phyloP scores from a whole-genome alignment of 352 stramenopile genomes.

The Phytophthora ohioensis region DNA sequence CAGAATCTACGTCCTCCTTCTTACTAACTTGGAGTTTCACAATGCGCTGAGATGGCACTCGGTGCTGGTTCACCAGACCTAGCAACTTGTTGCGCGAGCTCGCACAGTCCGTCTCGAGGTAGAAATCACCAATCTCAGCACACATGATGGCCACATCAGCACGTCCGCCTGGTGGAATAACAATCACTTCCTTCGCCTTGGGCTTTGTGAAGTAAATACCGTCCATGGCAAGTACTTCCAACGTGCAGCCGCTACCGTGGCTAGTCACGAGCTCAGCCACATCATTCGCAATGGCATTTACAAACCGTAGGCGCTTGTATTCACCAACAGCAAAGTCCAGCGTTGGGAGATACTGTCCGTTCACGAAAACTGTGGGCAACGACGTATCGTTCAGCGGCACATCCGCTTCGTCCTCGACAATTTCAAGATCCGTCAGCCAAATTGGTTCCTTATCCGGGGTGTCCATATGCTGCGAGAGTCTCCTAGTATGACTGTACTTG shows the following conservation, averaged over 20 bases:
- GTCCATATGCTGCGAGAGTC: constrained; percentile 27
- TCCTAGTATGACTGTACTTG: constrained; percentile 41
- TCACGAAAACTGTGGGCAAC: constrained; percentile 75
- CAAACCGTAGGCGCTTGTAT: constrained; percentile 72
- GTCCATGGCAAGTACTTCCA: constrained; percentile 75
- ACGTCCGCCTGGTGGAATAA: constrained; percentile 72
- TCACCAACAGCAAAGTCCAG: constrained; percentile 58
- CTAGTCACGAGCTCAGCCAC: constrained; percentile 71
- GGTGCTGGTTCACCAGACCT: constrained; percentile 70
- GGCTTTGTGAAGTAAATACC: constrained; percentile 69
- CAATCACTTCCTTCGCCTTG: constrained; percentile 53
- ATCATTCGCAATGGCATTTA: constrained; percentile 89
- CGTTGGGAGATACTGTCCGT: constrained; percentile 75
- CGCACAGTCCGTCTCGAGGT: constrained; percentile 70
- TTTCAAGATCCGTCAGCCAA: constrained; percentile 40
- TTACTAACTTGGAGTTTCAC: constrained; percentile 56
- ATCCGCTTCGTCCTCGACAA: constrained; percentile 42
- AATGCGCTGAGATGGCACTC: constrained; percentile 73
- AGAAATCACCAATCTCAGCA: constrained; percentile 58
- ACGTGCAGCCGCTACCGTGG: constrained; percentile 45
- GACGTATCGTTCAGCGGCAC: constrained; percentile 79
- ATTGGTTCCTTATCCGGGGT: constrained; percentile 19
- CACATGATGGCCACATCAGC: constrained; percentile 72
- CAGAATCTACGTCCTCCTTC: constrained; percentile 24
- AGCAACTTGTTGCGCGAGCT: constrained; percentile 66